Evolutionary conservation across 805 yeast genomes (phyloP).

Genomic region (Zygoascus flipseniorum): DNA sequence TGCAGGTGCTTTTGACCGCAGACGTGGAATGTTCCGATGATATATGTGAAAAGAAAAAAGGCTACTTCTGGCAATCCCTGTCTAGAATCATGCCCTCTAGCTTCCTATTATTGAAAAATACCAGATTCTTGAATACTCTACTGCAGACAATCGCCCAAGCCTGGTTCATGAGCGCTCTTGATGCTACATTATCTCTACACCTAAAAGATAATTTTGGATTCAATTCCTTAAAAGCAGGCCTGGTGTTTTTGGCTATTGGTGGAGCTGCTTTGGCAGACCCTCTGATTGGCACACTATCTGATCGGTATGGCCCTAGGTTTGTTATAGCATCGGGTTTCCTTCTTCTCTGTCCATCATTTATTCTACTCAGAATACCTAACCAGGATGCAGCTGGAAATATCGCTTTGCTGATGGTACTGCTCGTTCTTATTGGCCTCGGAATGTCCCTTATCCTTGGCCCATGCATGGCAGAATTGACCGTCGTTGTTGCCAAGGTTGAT

Average conservation of each 20-base stretch:
- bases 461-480: conserved; percentile 24
- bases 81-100: conserved; percentile 3
- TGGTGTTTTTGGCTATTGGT: conserved; percentile 26
- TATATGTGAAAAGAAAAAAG: not conserved
- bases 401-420: conserved; percentile 22
- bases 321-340: conserved; percentile 21
- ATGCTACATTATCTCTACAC: conserved; percentile 27
- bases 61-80: not conserved
- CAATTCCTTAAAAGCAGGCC: conserved; percentile 23
- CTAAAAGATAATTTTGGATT: conserved; percentile 23
- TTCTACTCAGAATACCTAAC: conserved; percentile 23
- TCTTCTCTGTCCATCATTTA: conserved; percentile 11
- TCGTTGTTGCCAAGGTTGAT: conserved; percentile 18
- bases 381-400: conserved; percentile 17
- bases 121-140: conserved; percentile 18
- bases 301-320: conserved; percentile 22
- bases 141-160: conserved; percentile 22
- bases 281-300: conserved; percentile 20
- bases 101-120: conserved; percentile 2
- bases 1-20: not conserved
- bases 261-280: conserved; percentile 25
- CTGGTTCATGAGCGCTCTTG: conserved; percentile 27
- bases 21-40: not conserved
- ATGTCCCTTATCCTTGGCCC: conserved; percentile 20
- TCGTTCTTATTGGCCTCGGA: conserved; percentile 21